Percentiles rank a stretch among this genome's conserved stretches.
Evolutionary conservation across 352 stramenopile genomes (phyloP).

Genomic region (Pythium chondricola): DNA sequence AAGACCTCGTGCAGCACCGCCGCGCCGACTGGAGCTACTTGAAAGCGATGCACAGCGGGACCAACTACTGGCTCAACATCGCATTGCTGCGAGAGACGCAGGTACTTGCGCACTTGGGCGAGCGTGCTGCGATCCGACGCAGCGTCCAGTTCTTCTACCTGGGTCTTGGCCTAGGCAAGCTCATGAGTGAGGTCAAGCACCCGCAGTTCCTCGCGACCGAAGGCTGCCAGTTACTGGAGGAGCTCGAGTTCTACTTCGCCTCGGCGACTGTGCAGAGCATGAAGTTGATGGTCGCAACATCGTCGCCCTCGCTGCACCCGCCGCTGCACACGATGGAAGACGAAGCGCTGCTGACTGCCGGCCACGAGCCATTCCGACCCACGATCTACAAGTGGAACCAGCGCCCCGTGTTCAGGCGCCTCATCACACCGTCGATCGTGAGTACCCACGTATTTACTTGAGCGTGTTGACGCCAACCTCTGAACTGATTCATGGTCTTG

Average conservation of each 20-base stretch:
- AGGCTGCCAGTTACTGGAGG: slow-evolving; percentile 76
- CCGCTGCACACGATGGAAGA: slow-evolving; percentile 30
- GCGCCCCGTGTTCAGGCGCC: slow-evolving; percentile 60
- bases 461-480: too few relatives aligned
- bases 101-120: slow-evolving; percentile 50
- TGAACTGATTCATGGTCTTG: too few relatives aligned
- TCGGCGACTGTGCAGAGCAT: slow-evolving; percentile 73
- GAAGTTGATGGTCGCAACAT: slow-evolving; percentile 85
- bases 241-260: slow-evolving; percentile 82
- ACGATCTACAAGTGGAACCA: slow-evolving; percentile 84
- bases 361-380: slow-evolving; percentile 53
- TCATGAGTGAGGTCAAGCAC: slow-evolving; percentile 51
- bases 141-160: slow-evolving; percentile 81
- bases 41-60: slow-evolving; percentile 73
- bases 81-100: slow-evolving; percentile 61
- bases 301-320: slow-evolving; percentile 50
- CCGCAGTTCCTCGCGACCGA: slow-evolving; percentile 59
- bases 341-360: slow-evolving; percentile 25
- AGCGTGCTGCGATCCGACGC: slow-evolving; percentile 49
- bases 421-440: slow-evolving; percentile 72
- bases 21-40: slow-evolving; percentile 78
- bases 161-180: slow-evolving; percentile 52
- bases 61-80: slow-evolving; percentile 80
- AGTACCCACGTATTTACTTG: slow-evolving; percentile 3
- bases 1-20: slow-evolving; percentile 65